phyloP scores from a whole-genome alignment of 768 basidiomycete species.

The Rubroboletus satanas region DNA sequence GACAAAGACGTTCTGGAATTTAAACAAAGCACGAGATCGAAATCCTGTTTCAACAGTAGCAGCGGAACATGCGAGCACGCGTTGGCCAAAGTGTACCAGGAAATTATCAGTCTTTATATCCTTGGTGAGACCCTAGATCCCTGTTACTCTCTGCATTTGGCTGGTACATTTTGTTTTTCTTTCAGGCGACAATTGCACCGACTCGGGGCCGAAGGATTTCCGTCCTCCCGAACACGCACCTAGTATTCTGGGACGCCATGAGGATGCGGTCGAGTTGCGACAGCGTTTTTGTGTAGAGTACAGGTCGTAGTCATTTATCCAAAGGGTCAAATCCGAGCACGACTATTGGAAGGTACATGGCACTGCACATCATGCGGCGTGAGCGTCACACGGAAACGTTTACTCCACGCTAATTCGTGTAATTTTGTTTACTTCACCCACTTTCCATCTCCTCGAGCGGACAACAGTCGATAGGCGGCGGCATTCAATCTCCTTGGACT shows the following conservation, averaged over 20 bases:
- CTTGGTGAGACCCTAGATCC: constrained; percentile 51
- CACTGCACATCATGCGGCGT: not conserved
- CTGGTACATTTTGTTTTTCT: constrained; percentile 41
- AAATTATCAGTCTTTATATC: constrained; percentile 59
- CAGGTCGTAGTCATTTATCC: not conserved
- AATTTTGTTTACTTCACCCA: not conserved
- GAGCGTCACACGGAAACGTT: not conserved
- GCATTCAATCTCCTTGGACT: not conserved
- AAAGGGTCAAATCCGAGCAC: not conserved
- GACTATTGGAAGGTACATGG: not conserved
- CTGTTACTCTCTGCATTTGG: too few relatives aligned
- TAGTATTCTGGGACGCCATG: constrained; percentile 67
- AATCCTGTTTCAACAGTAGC: constrained; percentile 41
- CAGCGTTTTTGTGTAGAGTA: constrained; percentile 44
- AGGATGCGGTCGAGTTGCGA: constrained; percentile 68
- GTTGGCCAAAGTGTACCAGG: constrained; percentile 47
- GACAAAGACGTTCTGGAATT: constrained; percentile 52
- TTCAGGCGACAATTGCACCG: constrained; percentile 47
- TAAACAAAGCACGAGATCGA: constrained; percentile 47
- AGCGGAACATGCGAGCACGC: constrained; percentile 51
- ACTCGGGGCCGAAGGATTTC: constrained; percentile 52
- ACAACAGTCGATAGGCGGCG: not conserved
- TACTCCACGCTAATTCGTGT: not conserved
- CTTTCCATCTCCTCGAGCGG: not conserved
- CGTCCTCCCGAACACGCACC: constrained; percentile 12